Conservation (phyloP, 768 basidiomycete species). For the Lactifluus rugatus region DNA sequence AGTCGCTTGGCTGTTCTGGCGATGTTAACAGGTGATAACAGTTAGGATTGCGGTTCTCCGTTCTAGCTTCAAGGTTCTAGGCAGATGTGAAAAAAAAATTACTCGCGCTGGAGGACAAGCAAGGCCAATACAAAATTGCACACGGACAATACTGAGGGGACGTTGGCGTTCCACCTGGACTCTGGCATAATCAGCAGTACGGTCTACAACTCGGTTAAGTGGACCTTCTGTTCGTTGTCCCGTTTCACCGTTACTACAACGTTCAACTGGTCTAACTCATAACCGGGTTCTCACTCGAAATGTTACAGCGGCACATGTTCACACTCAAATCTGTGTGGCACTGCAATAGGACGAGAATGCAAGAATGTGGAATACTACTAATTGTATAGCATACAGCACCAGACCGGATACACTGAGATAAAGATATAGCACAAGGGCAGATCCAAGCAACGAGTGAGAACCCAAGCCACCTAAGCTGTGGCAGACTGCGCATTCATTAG, state of each 20-base stretch:
- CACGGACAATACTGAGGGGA: neutral
- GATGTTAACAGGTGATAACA: too few relatives aligned
- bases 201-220: too few relatives aligned
- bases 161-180: too few relatives aligned
- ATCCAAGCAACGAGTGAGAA: neutral
- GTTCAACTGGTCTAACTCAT: neutral
- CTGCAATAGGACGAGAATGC: neutral
- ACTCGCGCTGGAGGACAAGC: neutral
- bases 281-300: neutral
- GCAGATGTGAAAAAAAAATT: too few relatives aligned
- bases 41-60: too few relatives aligned
- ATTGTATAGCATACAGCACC: constrained; percentile 21
- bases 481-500: neutral
- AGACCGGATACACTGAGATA: constrained; percentile 17
- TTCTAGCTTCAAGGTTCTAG: too few relatives aligned
- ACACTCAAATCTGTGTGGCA: neutral
- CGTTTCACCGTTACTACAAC: neutral
- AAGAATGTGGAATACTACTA: constrained; percentile 13
- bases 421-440: constrained; percentile 9
- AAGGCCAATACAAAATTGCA: neutral
- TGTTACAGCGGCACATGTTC: constrained; percentile 7
- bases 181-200: too few relatives aligned
- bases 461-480: neutral
- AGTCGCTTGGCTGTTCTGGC: too few relatives aligned
- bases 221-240: neutral